A percentile compares a stretch with the other conserved stretches of the same genome.
These are phyloP conservation scores for Puccinia triticina DNA, from an alignment of 1,284 basidiomycete species.

Conservation along the genomic window DNA sequence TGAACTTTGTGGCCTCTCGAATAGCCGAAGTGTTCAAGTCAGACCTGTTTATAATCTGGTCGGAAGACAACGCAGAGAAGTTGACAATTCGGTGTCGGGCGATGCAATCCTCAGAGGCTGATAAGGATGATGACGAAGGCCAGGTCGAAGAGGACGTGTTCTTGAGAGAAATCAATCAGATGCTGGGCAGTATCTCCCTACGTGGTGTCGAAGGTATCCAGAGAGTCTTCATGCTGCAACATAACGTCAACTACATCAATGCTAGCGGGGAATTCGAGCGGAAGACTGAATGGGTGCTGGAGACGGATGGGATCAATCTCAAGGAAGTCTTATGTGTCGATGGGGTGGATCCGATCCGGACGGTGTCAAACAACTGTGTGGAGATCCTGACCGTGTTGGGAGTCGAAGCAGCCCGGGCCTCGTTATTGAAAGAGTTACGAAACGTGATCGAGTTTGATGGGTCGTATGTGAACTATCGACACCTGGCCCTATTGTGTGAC, in stretches of 20 bases:
- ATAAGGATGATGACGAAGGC: slow-evolving; percentile 73
- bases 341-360: slow-evolving; percentile 87
- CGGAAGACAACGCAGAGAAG: slow-evolving; percentile 97
- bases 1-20: slow-evolving; percentile 90
- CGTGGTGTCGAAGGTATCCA: slow-evolving; percentile 86
- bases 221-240: slow-evolving; percentile 90
- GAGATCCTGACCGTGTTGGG: slow-evolving; percentile 96
- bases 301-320: slow-evolving; percentile 94
- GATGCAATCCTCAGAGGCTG: slow-evolving; percentile 63
- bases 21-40: slow-evolving; percentile 94
- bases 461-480: slow-evolving; percentile 99
- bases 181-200: slow-evolving; percentile 92
- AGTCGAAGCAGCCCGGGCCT: slow-evolving; percentile 93
- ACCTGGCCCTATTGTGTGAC: slow-evolving; percentile 91
- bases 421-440: slow-evolving; percentile 88
- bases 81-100: slow-evolving; percentile 91
- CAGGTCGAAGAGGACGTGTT: slow-evolving; percentile 97
- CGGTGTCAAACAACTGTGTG: slow-evolving; percentile 95
- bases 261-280: slow-evolving; percentile 63
- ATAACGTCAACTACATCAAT: slow-evolving; percentile 72
- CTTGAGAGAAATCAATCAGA: slow-evolving; percentile 90
- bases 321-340: slow-evolving; percentile 92
- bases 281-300: slow-evolving; percentile 84
- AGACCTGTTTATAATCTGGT: slow-evolving; percentile 97
- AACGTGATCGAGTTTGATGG: slow-evolving; percentile 98